A percentile compares a stretch with the other conserved stretches of the same genome.
phyloP scores from a whole-genome alignment of 495 filamentous ascomycete genomes.

The Podospora fimiseda region DNA sequence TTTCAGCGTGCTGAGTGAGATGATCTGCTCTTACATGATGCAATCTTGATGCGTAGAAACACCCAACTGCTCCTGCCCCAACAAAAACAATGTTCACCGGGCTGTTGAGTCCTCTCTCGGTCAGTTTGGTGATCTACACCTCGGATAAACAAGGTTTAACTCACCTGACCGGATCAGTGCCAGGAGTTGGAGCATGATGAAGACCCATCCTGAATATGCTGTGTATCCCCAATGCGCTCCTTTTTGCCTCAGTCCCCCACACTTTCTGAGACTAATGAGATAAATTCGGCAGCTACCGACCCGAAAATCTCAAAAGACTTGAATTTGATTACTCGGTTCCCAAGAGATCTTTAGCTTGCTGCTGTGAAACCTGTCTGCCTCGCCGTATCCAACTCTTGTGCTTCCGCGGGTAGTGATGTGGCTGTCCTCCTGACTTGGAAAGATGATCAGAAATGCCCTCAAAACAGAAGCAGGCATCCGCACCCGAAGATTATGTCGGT shows the following conservation, averaged over 20 bases:
- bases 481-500: background rate
- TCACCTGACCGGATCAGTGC: constrained; percentile 21
- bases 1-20: background rate
- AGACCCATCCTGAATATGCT: constrained; percentile 3
- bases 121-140: constrained; percentile 9
- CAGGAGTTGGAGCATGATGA: constrained; percentile 13
- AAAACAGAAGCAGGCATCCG: background rate
- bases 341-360: background rate
- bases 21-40: constrained; percentile 36
- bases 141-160: no score
- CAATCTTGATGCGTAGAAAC: constrained; percentile 53
- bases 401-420: background rate
- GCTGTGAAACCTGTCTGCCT: background rate
- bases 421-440: background rate
- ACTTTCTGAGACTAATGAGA: background rate
- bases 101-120: constrained; percentile 16
- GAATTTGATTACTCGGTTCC: background rate
- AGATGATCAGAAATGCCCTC: background rate
- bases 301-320: background rate
- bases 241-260: background rate
- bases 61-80: constrained; percentile 53
- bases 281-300: background rate
- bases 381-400: background rate
- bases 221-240: background rate
- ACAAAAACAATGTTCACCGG: constrained; percentile 49